phyloP scores from a whole-genome alignment of 768 basidiomycete species.

The Gelatoporia subvermispora region DNA sequence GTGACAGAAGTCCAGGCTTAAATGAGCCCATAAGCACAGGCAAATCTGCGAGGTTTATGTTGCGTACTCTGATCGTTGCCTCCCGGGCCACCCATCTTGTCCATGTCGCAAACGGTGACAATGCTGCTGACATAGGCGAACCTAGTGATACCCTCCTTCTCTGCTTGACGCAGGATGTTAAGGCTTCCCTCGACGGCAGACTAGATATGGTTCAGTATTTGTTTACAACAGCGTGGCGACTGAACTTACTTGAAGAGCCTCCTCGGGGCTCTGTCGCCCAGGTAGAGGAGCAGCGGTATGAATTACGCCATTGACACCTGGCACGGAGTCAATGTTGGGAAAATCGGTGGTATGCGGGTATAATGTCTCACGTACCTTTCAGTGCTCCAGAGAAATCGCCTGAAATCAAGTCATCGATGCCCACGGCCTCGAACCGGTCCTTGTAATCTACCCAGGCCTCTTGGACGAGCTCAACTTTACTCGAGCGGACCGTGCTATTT shows the following conservation, averaged over 20 bases:
- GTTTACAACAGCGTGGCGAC: not conserved
- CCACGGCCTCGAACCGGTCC: slow-evolving; percentile 17
- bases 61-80: slow-evolving; percentile 24
- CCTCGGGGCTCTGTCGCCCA: not conserved
- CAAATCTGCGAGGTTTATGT: not conserved
- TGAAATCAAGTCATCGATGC: slow-evolving; percentile 16
- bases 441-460: slow-evolving; percentile 5
- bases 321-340: not conserved
- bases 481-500: slow-evolving; percentile 12
- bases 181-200: slow-evolving; percentile 15
- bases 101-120: not conserved
- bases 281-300: slow-evolving; percentile 10
- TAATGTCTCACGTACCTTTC: slow-evolving; percentile 12
- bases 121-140: slow-evolving; percentile 37
- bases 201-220: not conserved
- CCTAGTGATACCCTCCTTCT: slow-evolving; percentile 35
- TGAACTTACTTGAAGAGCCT: not conserved
- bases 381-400: slow-evolving; percentile 20
- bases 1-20: slow-evolving; percentile 21
- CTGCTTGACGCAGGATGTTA: slow-evolving; percentile 36
- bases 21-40: not conserved
- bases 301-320: slow-evolving; percentile 14
- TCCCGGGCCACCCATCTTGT: slow-evolving; percentile 4
- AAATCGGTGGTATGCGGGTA: not conserved
- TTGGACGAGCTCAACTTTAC: slow-evolving; percentile 8